A percentile compares a stretch with the other conserved stretches of the same genome.
Conservation (phyloP, 331 rosid species). For the Acacia concinna region DNA sequence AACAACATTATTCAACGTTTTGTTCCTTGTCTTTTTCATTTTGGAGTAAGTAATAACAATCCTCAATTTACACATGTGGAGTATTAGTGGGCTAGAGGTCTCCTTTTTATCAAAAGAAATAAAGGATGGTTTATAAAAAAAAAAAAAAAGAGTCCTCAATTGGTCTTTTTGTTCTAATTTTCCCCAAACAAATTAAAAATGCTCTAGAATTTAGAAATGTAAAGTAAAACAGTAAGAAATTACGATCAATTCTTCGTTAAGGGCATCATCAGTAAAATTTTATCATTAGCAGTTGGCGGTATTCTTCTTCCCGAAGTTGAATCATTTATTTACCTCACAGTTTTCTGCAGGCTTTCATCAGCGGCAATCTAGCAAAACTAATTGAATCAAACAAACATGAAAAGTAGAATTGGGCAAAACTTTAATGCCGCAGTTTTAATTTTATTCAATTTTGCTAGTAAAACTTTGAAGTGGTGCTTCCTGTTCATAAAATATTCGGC, state of each 20-base stretch:
- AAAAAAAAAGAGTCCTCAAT: too few species aligned
- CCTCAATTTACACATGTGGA: background rate
- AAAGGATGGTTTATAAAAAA: background rate
- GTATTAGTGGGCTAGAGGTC: background rate
- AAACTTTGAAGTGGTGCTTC: background rate
- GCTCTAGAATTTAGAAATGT: background rate
- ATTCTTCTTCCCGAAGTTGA: background rate
- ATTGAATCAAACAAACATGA: too few species aligned
- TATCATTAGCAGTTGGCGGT: background rate
- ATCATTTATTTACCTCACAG: too few species aligned
- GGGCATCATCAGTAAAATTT: background rate
- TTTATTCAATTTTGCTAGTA: background rate
- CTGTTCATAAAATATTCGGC: background rate
- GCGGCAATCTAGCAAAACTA: too few species aligned
- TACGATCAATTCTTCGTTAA: background rate
- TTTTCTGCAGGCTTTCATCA: too few species aligned
- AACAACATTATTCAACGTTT: background rate
- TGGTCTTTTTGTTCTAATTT: background rate
- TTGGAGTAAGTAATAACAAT: background rate
- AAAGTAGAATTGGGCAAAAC: too few species aligned
- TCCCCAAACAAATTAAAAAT: too few species aligned
- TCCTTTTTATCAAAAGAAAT: background rate
- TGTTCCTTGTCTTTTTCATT: background rate
- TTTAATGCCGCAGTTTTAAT: background rate
- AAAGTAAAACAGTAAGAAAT: too few species aligned